phyloP scores from a whole-genome alignment of 1,139 yeast species.

The Neolecta irregularis region DNA sequence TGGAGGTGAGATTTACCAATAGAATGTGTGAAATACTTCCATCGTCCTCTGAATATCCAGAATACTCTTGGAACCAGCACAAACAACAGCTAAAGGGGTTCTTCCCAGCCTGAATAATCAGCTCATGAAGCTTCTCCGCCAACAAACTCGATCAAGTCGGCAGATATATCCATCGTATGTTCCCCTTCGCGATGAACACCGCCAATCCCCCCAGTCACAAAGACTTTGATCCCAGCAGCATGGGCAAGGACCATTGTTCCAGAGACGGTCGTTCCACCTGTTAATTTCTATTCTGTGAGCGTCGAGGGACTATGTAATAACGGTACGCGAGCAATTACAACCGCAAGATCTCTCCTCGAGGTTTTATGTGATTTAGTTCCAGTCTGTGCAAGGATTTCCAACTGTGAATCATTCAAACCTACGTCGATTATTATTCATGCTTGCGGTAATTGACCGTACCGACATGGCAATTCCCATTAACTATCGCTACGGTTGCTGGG shows the following conservation, averaged over 20 bases:
- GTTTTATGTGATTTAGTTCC: conserved; percentile 33
- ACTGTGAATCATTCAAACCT: conserved; percentile 33
- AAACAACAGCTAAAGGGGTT: conserved; percentile 75
- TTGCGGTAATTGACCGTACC: conserved; percentile 33
- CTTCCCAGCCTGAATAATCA: too few relatives aligned
- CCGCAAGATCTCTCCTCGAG: conserved; percentile 69
- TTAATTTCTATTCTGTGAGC: conserved; percentile 40
- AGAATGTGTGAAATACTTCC: too few relatives aligned
- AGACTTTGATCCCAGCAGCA: conserved; percentile 62
- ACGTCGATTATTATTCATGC: conserved; percentile 30
- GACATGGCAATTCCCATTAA: conserved; percentile 54
- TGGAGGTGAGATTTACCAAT: too few relatives aligned
- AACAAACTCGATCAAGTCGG: conserved; percentile 79
- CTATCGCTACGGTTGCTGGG: conserved; percentile 77
- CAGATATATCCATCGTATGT: conserved; percentile 62
- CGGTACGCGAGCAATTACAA: too few relatives aligned
- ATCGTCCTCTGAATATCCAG: conserved; percentile 65
- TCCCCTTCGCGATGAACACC: conserved; percentile 81
- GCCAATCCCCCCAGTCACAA: conserved; percentile 89
- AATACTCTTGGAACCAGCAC: conserved; percentile 83
- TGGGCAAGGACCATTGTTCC: conserved; percentile 74
- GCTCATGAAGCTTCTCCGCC: too few relatives aligned
- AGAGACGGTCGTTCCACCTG: conserved; percentile 86
- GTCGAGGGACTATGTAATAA: too few relatives aligned
- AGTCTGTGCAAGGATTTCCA: conserved; percentile 14